A percentile compares a stretch with the other conserved stretches of the same genome.
These are phyloP conservation scores for Colletotrichum somersetense DNA, from an alignment of 2,329 filamentous ascomycete species.

Conservation along the genomic window DNA sequence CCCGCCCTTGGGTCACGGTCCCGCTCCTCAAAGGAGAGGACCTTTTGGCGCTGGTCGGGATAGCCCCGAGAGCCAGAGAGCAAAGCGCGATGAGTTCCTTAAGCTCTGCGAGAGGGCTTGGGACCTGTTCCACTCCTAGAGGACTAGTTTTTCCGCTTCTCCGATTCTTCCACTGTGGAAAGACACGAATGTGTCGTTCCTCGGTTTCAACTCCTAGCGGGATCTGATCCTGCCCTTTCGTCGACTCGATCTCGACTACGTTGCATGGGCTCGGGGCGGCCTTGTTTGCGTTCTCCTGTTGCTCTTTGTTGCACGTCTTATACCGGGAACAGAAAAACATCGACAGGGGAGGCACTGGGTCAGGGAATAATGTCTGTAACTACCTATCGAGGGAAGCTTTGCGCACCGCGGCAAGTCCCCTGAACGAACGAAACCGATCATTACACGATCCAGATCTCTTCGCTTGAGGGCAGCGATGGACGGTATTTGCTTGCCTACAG, in stretches of 20 bases:
- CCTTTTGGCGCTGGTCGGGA: constrained; percentile 87
- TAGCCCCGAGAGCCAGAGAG: constrained; percentile 83
- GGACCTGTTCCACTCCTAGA: constrained; percentile 95
- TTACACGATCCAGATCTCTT: constrained; percentile 16
- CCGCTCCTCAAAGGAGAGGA: constrained; percentile 70
- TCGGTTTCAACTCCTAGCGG: constrained; percentile 20
- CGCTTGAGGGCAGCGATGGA: constrained; percentile 15
- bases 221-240: constrained; percentile 17
- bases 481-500: constrained; percentile 20
- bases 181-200: not conserved
- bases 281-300: constrained; percentile 23
- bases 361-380: constrained; percentile 42
- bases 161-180: constrained; percentile 14
- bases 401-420: constrained; percentile 2
- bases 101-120: constrained; percentile 88
- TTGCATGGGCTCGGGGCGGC: constrained; percentile 32
- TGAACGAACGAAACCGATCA: constrained; percentile 33
- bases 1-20: constrained; percentile 84
- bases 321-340: constrained; percentile 20
- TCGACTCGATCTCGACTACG: constrained; percentile 26
- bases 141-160: constrained; percentile 44
- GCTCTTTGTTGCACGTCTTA: constrained; percentile 23
- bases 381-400: not conserved
- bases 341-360: constrained; percentile 10
- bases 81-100: constrained; percentile 95